phyloP scores from a whole-genome alignment of 2,329 filamentous ascomycete genomes.

The Alternaria solani region DNA sequence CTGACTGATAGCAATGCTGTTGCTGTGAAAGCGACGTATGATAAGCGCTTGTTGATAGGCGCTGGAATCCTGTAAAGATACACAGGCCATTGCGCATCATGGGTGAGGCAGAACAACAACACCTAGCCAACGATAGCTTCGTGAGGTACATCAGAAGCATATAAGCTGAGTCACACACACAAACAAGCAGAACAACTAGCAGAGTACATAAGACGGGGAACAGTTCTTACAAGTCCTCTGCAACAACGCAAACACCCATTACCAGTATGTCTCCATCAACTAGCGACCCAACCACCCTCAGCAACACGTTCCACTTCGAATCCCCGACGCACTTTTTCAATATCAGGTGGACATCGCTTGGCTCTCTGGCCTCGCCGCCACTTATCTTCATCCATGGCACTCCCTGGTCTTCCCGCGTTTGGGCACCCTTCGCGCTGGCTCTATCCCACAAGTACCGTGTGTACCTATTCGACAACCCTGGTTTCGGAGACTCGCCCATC shows the following conservation, averaged over 20 bases:
- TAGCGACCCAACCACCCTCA: neutral
- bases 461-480: constrained; percentile 32
- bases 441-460: constrained; percentile 26
- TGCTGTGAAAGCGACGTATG: constrained; percentile 4
- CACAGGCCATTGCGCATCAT: neutral
- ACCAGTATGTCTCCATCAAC: neutral
- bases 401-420: constrained; percentile 33
- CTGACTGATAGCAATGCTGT: neutral
- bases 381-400: constrained; percentile 34
- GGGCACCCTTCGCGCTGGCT: constrained; percentile 24
- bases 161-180: neutral
- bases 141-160: neutral
- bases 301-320: constrained; percentile 16
- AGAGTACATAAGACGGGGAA: neutral
- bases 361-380: constrained; percentile 15
- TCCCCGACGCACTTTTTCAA: constrained; percentile 21
- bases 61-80: neutral
- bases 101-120: neutral
- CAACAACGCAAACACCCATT: neutral
- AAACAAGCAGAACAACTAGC: neutral
- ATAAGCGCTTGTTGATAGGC: neutral
- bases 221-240: rapidly evolving
- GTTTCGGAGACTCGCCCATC: constrained; percentile 28
- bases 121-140: neutral
- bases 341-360: constrained; percentile 26